Base-by-base conservation (phyloP, 129 eudicot species). In the Flaveria robusta region DNA sequence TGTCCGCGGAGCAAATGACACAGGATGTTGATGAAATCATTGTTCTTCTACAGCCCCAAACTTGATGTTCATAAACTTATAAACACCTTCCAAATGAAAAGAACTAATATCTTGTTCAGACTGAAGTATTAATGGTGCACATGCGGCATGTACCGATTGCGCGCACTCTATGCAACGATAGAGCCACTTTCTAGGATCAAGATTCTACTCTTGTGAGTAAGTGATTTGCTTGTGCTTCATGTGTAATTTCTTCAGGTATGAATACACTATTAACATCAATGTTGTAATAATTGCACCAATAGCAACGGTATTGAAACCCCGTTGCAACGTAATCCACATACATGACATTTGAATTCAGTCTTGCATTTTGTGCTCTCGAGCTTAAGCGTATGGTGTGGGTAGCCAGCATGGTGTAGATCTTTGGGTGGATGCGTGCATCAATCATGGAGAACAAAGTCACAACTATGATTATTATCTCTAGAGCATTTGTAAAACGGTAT, bases 201-300 rank as follows among this genome's bases (percentile, higher is more conserved):
- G 68, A 0, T 0, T 42, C 45, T 54, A 18, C 34, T 34, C 34
- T 52, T 34, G 66, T 8, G 39, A 72, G 76, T 34, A 52, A 3
- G 66, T 72, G 76, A 31, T 54, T 5, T 5, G 76, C 37, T 34
- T 72, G 76, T 11, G 76, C 66, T 72, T 72, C 76, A 54, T 54
- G 76, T 72, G 51, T 39, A 7, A 54, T 72, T 29, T 72, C 29
- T 54, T 34, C 3, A 54, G 77, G 67, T 22, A 37, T 13, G 37
- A 54, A 55, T 7, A 8, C 67, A 72, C 77, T 55, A 0, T 55
- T 54, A 39, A 72, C 52, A 37, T 72, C 77, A 31, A 72, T 20
- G 7, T 0, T 20, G 14, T 0, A 29, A 27, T 52, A 31, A 3
- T 34, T 0, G 2, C 76, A 72, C 1, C 2, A 0, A 23, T 0